Base-by-base conservation (phyloP, 805 yeast species). In the Yamadazyma paraphyllophila region DNA sequence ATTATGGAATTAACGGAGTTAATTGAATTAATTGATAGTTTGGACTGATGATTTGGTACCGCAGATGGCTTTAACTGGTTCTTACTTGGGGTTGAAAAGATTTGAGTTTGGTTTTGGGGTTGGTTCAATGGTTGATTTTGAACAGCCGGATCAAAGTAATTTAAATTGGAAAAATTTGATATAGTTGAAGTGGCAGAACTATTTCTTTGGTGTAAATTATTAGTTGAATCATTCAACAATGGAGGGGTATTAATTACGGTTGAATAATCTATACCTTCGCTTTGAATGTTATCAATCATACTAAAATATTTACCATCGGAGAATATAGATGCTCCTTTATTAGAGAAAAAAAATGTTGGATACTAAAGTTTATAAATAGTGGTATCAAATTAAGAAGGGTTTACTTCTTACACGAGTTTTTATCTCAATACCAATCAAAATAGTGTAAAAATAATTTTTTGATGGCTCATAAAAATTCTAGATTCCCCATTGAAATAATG, bases 11-110 rank as follows among this genome's bases (percentile, higher is more conserved):
- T 43, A 3, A 46, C 42, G 8, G 55, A 51, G 35, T 26, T 48
- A 30, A 41, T 40, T 7, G 54, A 50, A 37, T 48, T 51, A 10
- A 51, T 41, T 3, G 55, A 51, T 34, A 49, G 46, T 40, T 51
- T 45, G 2, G 45, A 49, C 30, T 44, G 46, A 27, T 44, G 46
- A 31, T 43, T 36, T 16, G 43, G 30, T 4, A 10, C 12, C 12
- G 16, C 27, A 3, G 36, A 32, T 4, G 44, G 44, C 3, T 41
- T 33, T 10, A 41, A 27, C 44, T 14, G 44, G 15, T 26, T 27
- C 26, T 25, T 17, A 24, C 6, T 31, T 6, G 36, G 43, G 9
- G 36, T 40, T 3, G 13, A 3, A 20, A n/a, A 15, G 24, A 12
- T 31, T 30, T 17, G 14, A 8, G 25, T 9, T 14, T 15, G 36